Evolutionary conservation across 2,329 filamentous ascomycete species (phyloP).

Genomic region (Ophiostoma perfectum): DNA sequence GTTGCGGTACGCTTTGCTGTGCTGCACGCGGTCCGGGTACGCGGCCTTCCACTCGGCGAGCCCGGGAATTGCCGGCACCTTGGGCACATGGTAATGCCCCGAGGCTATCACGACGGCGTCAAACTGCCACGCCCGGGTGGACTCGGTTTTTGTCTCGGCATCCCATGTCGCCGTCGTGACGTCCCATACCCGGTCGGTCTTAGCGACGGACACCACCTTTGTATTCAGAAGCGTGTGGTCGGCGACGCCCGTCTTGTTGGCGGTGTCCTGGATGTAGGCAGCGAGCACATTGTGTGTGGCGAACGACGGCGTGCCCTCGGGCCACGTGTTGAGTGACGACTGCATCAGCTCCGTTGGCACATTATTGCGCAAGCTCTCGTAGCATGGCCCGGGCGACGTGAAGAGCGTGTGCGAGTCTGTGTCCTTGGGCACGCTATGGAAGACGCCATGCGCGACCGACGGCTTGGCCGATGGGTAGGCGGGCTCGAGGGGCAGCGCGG

Average conservation of each 20-base stretch:
- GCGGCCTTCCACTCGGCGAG: conserved; percentile 51
- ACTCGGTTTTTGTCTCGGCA: background rate
- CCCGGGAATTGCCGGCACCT: conserved; percentile 56
- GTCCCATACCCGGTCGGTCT: conserved; percentile 31
- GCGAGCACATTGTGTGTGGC: conserved; percentile 53
- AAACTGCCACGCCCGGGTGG: conserved; percentile 38
- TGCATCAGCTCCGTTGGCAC: conserved; percentile 57
- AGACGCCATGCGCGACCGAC: conserved; percentile 32
- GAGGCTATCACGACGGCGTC: conserved; percentile 62
- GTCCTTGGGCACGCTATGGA: conserved; percentile 36
- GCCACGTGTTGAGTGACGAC: conserved; percentile 47
- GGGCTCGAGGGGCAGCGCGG: conserved; percentile 31
- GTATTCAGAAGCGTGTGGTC: conserved; percentile 51
- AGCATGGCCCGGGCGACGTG: conserved; percentile 42
- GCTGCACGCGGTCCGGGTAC: conserved; percentile 51
- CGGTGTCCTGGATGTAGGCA: conserved; percentile 57
- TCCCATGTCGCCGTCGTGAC: conserved; percentile 19
- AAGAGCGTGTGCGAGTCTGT: conserved; percentile 36
- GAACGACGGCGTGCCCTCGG: conserved; percentile 53
- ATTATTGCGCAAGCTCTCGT: conserved; percentile 62
- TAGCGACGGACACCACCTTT: conserved; percentile 49
- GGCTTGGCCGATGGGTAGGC: conserved; percentile 34
- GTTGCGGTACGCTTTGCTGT: conserved; percentile 67
- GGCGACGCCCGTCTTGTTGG: conserved; percentile 45
- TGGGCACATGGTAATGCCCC: conserved; percentile 62